Percentiles rank a stretch among this genome's conserved stretches.
These are phyloP conservation scores for Eucalyptus paniculata DNA, from an alignment of 345 rosid species.

Conservation along the genomic window DNA sequence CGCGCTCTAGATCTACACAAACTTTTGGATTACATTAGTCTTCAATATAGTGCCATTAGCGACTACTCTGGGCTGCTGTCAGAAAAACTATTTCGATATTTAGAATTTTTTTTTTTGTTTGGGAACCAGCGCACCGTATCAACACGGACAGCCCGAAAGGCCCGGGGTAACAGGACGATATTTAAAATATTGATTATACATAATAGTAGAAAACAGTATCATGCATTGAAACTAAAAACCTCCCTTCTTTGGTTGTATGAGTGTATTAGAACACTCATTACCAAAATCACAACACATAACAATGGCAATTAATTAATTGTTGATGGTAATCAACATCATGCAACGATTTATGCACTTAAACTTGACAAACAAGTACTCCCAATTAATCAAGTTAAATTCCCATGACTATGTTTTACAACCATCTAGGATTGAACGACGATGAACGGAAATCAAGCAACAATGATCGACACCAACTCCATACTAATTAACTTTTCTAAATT, in stretches of 20 bases:
- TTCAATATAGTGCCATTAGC: not conserved
- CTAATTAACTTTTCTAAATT: not conserved
- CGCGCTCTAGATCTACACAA: not conserved
- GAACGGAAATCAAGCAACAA: not conserved
- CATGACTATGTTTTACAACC: not conserved
- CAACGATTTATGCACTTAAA: not conserved
- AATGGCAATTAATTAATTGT: not conserved
- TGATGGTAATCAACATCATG: not conserved
- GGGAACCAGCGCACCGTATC: no score
- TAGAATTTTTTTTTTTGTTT: no score
- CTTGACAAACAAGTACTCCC: not conserved
- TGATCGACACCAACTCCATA: not conserved
- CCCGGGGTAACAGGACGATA: no score
- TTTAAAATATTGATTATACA: not conserved
- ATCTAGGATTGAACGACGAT: not conserved
- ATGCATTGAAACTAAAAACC: not conserved
- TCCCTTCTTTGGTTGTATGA: not conserved
- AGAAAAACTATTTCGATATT: not conserved
- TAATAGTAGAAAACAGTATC: not conserved
- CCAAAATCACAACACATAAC: not conserved
- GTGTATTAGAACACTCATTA: not conserved
- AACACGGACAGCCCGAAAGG: no score
- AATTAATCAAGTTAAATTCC: not conserved
- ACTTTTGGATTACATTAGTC: not conserved
- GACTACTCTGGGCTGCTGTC: not conserved